Evolutionary conservation across 306 rosid species (phyloP), one percentile per base, ranked within the genome.

Genomic region (Urtica urens): DNA sequence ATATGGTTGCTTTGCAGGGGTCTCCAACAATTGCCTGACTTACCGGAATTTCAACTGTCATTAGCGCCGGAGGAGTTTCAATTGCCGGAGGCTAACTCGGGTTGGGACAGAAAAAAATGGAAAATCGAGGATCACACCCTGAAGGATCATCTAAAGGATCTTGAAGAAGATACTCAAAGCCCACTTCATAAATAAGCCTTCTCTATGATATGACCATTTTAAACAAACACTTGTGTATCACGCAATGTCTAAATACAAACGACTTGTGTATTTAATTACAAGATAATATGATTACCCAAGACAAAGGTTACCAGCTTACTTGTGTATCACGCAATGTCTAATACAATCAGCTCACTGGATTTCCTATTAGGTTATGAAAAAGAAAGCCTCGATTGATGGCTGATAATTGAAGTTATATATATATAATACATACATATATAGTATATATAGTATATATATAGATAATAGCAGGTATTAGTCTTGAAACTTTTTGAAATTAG

Each of bases 31-130:
- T 64, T 90, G 69, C 99, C 99, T 25, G 95, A 81, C 6, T 69
- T 90, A 46, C 99, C 99, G 29, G 94, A 90, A 48, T 90, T 90
- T 37, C 85, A 85, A 62, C 70, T 85, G 51, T 90, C 99, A 59
- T 60, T 85, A 45, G 75, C 62, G 21, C 95, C 99, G 14, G 95
- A 90, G 51, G 92, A 81, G 11, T 90, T 72, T 69, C 75, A 63
- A 50, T 62, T 85, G 19, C 95, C 95, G 2, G 77, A 85, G 43
- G 62, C 67, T 23, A 81, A 90, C 66, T 48, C 77, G 60, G 65
- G 76, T 46, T 90, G 99, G 99, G 75, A 76, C 28, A 72, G 55
- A 51, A 66, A 65, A 49, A 72, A 69, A 46, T 79, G 87, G 84
- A 85, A 75, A 69, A 42, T 40, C 24, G 67, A 66, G 7, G 73